phyloP scores from a whole-genome alignment of 139 green algal genomes.

The Chlamydomonas incerta region DNA sequence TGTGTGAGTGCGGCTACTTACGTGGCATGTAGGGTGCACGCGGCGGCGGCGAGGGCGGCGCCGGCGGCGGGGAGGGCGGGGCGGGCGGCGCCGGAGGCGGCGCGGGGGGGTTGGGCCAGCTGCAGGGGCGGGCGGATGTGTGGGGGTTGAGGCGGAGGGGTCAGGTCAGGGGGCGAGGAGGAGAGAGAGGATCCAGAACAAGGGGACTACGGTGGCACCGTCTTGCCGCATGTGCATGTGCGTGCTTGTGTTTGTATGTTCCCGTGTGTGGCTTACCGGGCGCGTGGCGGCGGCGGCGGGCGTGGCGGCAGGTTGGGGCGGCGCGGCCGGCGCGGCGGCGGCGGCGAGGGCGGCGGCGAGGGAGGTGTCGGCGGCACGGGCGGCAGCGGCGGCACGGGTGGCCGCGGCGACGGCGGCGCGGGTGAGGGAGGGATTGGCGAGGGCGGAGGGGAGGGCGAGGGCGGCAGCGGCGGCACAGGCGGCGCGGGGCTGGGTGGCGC shows the following conservation, averaged over 20 bases:
- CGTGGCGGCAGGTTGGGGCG: neutral
- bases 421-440: neutral
- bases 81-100: neutral
- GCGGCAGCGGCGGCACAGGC: neutral
- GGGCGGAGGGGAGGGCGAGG: neutral
- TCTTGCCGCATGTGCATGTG: no score
- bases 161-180: no score
- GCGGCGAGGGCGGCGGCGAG: neutral
- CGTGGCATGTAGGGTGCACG: constrained; percentile 29
- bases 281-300: neutral
- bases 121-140: no score
- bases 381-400: neutral
- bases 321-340: neutral
- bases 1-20: no score
- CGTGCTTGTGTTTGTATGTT: no score
- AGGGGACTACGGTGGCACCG: no score
- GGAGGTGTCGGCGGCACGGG: neutral
- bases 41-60: neutral
- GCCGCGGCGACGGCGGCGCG: neutral
- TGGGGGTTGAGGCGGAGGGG: no score
- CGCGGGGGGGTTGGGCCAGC: neutral
- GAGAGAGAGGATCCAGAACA: no score
- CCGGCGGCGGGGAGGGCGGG: neutral
- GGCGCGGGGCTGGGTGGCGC: neutral
- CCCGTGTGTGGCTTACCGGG: neutral